phyloP scores from a whole-genome alignment of 768 basidiomycete species.

The Mycena albidolilacea region DNA sequence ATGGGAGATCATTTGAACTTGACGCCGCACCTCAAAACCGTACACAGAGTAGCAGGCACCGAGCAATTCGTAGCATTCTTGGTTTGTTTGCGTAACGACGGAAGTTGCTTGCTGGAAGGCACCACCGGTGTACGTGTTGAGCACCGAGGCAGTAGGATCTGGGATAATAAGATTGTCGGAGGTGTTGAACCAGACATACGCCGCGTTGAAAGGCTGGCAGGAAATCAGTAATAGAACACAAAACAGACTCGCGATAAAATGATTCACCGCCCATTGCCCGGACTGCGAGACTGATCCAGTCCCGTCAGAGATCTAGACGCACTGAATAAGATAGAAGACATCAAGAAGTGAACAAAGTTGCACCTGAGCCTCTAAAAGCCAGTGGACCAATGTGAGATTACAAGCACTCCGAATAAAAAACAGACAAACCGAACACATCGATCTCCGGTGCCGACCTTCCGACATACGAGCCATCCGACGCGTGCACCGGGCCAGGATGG shows the following conservation, averaged over 20 bases:
- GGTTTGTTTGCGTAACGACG: conserved; percentile 64
- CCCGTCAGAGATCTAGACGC: not conserved
- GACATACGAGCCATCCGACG: conserved; percentile 80
- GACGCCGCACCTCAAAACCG: conserved; percentile 65
- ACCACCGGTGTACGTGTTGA: conserved; percentile 83
- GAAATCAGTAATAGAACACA: not conserved
- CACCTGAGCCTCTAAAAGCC: conserved; percentile 13
- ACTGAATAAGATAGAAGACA: not conserved
- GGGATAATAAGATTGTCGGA: conserved; percentile 69
- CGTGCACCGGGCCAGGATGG: conserved; percentile 88
- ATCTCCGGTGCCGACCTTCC: conserved; percentile 92
- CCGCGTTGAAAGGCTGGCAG: conserved; percentile 79
- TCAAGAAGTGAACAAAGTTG: not conserved
- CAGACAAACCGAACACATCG: conserved; percentile 74
- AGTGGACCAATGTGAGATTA: not conserved
- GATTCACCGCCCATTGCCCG: conserved; percentile 72
- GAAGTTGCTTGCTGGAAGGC: conserved; percentile 89
- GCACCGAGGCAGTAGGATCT: conserved; percentile 61
- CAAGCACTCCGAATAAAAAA: not conserved
- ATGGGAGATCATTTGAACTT: not conserved
- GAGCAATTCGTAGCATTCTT: conserved; percentile 66
- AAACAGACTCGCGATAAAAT: not conserved
- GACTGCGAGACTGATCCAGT: conserved; percentile 82
- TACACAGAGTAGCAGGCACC: conserved; percentile 70
- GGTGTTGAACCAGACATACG: conserved; percentile 78